phyloP scores from a whole-genome alignment of 192 early-diverging fungal genomes.

The Gamsiella multidivaricata region DNA sequence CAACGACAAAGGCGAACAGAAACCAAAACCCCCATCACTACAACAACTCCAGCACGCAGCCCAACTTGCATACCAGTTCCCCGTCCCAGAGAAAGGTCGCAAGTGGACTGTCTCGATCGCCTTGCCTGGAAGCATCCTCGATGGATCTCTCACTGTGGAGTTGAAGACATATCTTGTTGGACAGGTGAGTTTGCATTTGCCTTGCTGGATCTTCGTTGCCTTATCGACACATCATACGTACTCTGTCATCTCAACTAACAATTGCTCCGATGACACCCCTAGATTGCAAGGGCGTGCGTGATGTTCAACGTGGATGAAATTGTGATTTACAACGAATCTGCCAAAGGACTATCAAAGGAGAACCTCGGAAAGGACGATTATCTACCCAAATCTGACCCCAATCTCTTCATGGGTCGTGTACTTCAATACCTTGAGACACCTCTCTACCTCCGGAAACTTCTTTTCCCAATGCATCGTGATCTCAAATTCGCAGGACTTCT shows the following conservation, averaged over 20 bases:
- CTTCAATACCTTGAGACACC: constrained; percentile 79
- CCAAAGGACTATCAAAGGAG: constrained; percentile 40
- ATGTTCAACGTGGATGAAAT: constrained; percentile 76
- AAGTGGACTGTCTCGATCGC: constrained; percentile 74
- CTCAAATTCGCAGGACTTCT: constrained; percentile 72
- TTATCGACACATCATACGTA: no score
- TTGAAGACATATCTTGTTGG: constrained; percentile 78
- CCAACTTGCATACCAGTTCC: constrained; percentile 49
- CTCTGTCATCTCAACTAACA: no score
- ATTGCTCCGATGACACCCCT: neutral
- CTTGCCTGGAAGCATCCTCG: constrained; percentile 72
- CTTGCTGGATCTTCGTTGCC: no score
- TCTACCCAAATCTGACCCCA: constrained; percentile 60
- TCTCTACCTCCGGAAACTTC: constrained; percentile 71
- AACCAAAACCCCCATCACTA: constrained; percentile 35
- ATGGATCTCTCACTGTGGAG: constrained; percentile 69
- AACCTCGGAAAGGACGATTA: constrained; percentile 54
- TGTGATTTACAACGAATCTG: constrained; percentile 71
- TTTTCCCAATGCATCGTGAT: constrained; percentile 76
- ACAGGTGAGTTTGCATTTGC: constrained; percentile 55
- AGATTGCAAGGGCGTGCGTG: constrained; percentile 69
- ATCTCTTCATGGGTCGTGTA: constrained; percentile 71
- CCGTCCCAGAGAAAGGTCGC: constrained; percentile 48
- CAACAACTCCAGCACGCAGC: constrained; percentile 50
- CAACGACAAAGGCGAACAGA: constrained; percentile 21